Evolutionary conservation across 176 grass and related monocot species (phyloP), one percentile per base, ranked within the genome.

Genomic region (Elymus sibiricus): DNA sequence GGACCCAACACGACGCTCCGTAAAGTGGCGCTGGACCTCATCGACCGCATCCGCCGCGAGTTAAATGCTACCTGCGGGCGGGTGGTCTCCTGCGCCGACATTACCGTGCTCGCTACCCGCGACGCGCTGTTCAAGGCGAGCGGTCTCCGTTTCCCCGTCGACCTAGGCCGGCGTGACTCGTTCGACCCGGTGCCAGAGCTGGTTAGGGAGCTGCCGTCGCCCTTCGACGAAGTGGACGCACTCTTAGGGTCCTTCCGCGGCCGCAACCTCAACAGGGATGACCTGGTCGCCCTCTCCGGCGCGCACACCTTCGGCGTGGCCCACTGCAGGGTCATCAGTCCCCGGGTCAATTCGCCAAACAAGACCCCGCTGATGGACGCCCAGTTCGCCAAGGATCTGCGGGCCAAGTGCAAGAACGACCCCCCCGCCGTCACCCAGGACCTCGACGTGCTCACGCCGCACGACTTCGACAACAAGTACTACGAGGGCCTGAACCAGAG

Each of bases 241-340:
- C 80, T 81, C 31, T 58, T 86, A 15, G 1, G 8, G 1, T 2
- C 59, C n/a, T 89, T 89, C 80, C 27, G 15, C 7, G 42, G 34
- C 73, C 77, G 82, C 0, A 46, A 12, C 4, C 87, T 92, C n/a
- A 76, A 16, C 69, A 11, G 17, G 12, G n/a, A 64, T 6, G 90
- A 91, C 82, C 90, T 91, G 39, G 90, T 91, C 22, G 58, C 88
- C 35, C 87, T 94, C n/a, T 94, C 93, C 11, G 90, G 93, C 11
- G 90, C 87, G 37, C 93, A 94, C 87, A 92, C 93, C 47, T 56
- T 94, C 59, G 93, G 90, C 3, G 29, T 4, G 9, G 78, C 72
- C 7, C 90, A 88, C 90, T 92, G 86, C 86, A 0, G 1, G 16
- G 25, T 26, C 82, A 86, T 92, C 78, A n/a, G 4, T 53, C 32